These are phyloP conservation scores for Myochromella boudieri DNA, from an alignment of 768 basidiomycete species.

Conservation along the genomic window DNA sequence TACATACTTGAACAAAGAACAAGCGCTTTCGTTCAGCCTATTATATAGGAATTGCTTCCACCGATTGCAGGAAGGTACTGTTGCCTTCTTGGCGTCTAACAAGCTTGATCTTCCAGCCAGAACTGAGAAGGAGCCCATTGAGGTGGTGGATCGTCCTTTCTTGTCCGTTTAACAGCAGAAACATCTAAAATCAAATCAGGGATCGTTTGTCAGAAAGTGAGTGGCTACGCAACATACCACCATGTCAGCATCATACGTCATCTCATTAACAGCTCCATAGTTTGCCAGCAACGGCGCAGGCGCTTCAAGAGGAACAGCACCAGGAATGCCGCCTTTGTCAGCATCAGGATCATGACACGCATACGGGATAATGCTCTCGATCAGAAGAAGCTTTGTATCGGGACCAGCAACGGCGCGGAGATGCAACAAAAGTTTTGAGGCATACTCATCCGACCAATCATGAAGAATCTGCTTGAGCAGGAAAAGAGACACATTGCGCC, in stretches of 20 bases:
- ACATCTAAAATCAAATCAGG: constrained; percentile 30
- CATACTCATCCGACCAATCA: constrained; percentile 11
- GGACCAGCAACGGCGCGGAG: constrained; percentile 2
- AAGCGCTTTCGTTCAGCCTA: too few species aligned
- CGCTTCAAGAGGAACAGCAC: too few species aligned
- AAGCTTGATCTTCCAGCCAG: constrained; percentile 33
- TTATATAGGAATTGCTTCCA: constrained; percentile 23
- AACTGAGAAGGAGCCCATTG: constrained; percentile 21
- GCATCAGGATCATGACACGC: too few species aligned
- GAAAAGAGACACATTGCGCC: constrained; percentile 4
- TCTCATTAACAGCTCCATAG: constrained; percentile 35
- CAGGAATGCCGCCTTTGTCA: constrained; percentile 18
- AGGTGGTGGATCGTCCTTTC: constrained; percentile 38
- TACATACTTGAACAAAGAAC: too few species aligned
- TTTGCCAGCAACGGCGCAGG: constrained; percentile 38
- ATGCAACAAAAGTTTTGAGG: constrained; percentile 1
- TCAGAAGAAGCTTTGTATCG: constrained; percentile 6
- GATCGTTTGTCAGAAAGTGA: not conserved
- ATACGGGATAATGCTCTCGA: constrained; percentile 5
- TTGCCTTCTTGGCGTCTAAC: constrained; percentile 23
- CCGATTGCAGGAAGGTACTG: constrained; percentile 18
- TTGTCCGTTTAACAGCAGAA: constrained; percentile 35
- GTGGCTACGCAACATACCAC: constrained; percentile 23
- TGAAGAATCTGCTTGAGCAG: constrained; percentile 12
- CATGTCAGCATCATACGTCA: constrained; percentile 34